Conservation (phyloP, 2,329 filamentous ascomycete species). For the Uncinocarpus reesii region DNA sequence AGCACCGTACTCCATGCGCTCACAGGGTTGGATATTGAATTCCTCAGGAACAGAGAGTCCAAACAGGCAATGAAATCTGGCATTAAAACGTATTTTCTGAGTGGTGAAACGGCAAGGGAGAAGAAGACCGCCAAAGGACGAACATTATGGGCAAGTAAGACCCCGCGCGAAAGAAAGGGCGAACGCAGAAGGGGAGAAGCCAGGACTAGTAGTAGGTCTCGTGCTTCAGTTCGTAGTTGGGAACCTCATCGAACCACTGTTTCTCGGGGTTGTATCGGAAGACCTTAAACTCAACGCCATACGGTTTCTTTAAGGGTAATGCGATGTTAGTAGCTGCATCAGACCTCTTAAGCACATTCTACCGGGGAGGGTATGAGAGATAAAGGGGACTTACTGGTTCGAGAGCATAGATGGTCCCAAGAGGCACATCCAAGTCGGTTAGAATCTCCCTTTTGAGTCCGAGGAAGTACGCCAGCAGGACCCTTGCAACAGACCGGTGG, state of each 20-base stretch:
- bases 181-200: not conserved
- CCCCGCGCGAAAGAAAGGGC: not conserved
- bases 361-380: not conserved
- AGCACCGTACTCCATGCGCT: not conserved
- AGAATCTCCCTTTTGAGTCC: conserved; percentile 84
- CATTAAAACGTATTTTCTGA: not conserved
- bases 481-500: conserved; percentile 82
- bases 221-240: conserved; percentile 63
- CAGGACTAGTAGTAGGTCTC: conserved; percentile 23
- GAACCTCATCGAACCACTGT: conserved; percentile 74
- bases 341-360: not conserved
- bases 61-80: no score
- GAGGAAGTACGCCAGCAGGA: conserved; percentile 93
- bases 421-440: conserved; percentile 82
- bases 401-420: conserved; percentile 88
- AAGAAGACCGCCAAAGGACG: not conserved
- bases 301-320: conserved; percentile 58
- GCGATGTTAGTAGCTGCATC: not conserved
- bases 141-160: not conserved
- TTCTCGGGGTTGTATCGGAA: conserved; percentile 74
- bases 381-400: conserved; percentile 51
- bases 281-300: conserved; percentile 92
- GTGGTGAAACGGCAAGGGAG: not conserved
- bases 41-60: no score
- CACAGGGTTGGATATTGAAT: not conserved